Evolutionary conservation across 352 stramenopile genomes (phyloP).

Genomic region (Thalassiosira hispida): DNA sequence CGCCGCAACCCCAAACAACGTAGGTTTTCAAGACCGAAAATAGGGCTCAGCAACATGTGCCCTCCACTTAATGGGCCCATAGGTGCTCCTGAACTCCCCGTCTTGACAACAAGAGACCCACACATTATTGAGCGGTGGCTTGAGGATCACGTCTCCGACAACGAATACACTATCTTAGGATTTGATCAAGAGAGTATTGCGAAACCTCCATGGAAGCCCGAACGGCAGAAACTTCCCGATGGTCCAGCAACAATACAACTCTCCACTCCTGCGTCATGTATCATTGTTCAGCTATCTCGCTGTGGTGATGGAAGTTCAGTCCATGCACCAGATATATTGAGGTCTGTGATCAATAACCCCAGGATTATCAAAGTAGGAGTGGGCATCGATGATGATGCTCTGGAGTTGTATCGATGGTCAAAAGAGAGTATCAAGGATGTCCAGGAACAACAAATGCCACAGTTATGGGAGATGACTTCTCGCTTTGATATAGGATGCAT

Average conservation of each 20-base stretch:
- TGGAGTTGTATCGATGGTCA: conserved; percentile 66
- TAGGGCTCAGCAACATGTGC: conserved; percentile 18
- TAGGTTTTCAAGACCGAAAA: conserved; percentile 2
- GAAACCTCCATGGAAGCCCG: conserved; percentile 47
- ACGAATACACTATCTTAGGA: conserved; percentile 39
- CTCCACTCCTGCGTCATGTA: conserved; percentile 48
- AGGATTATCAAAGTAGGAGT: conserved; percentile 69
- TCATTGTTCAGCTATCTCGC: conserved; percentile 67
- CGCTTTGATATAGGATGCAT: conserved; percentile 66
- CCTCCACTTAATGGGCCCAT: conserved; percentile 33
- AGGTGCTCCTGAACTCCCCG: conserved; percentile 41
- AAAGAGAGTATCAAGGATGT: conserved; percentile 10
- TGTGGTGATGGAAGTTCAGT: conserved; percentile 42
- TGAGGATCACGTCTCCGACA: conserved; percentile 29
- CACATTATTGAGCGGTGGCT: conserved; percentile 48
- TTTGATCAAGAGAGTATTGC: conserved; percentile 56
- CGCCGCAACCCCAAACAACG: conserved; percentile 2
- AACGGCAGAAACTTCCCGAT: conserved; percentile 50
- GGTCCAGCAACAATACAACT: conserved; percentile 71
- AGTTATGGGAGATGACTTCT: conserved; percentile 49
- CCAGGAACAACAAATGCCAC: conserved; percentile 3
- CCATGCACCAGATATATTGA: conserved; percentile 39
- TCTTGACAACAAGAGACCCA: conserved; percentile 46
- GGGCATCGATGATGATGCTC: conserved; percentile 71
- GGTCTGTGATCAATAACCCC: conserved; percentile 59